A percentile compares a stretch with the other conserved stretches of the same genome.
These are phyloP conservation scores for Coniophora puteana DNA, from an alignment of 1,284 basidiomycete genomes.

Conservation along the genomic window DNA sequence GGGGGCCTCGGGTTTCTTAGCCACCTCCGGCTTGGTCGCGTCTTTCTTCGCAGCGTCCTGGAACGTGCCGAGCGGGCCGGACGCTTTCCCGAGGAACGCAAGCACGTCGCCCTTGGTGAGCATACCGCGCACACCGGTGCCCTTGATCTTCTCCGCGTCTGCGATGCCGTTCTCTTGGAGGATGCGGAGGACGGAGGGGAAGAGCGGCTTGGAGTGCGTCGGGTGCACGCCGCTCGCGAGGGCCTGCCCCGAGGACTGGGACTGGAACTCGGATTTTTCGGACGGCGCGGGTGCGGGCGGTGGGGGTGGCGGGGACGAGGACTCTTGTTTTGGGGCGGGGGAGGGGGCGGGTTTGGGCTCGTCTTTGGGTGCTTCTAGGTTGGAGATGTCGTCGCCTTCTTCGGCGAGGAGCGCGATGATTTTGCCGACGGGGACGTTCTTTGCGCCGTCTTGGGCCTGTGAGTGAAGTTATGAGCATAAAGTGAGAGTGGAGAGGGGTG, in stretches of 20 bases:
- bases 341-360: constrained; percentile 27
- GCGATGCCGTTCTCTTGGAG: constrained; percentile 57
- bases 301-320: constrained; percentile 28
- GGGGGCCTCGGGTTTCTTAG: constrained; percentile 31
- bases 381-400: constrained; percentile 92
- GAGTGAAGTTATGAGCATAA: constrained; percentile 1
- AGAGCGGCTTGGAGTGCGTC: constrained; percentile 59
- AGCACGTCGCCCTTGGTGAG: constrained; percentile 90
- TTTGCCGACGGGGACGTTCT: constrained; percentile 85
- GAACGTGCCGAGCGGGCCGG: constrained; percentile 73
- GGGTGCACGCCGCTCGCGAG: no score
- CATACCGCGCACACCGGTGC: constrained; percentile 85
- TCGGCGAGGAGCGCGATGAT: constrained; percentile 93
- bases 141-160: constrained; percentile 57
- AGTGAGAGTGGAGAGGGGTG: background rate
- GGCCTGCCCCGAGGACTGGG: constrained; percentile 20
- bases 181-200: constrained; percentile 76
- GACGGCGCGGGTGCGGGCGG: constrained; percentile 19
- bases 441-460: constrained; percentile 78
- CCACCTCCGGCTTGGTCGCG: constrained; percentile 4
- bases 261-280: constrained; percentile 15
- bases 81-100: constrained; percentile 76
- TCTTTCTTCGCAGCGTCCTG: constrained; percentile 38
- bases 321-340: constrained; percentile 17
- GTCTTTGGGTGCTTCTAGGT: constrained; percentile 72